These are phyloP conservation scores for Ziziphus jujuba DNA, from an alignment of 306 rosid species.

Conservation along the genomic window DNA sequence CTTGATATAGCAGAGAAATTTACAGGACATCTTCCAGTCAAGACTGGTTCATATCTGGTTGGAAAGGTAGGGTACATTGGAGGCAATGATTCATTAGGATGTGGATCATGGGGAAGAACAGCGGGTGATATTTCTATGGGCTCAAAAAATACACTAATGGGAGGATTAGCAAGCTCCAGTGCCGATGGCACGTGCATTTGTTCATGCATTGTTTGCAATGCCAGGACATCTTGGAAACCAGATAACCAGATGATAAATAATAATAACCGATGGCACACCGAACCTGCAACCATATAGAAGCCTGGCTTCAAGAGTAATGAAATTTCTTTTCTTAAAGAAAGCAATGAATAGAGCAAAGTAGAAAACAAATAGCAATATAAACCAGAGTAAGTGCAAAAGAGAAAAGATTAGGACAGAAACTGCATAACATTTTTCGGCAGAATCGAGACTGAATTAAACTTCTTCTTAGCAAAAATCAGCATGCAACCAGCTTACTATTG, in stretches of 20 bases:
- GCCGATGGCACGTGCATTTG: slow-evolving; percentile 36
- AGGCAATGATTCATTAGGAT: slow-evolving; percentile 60
- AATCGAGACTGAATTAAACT: not conserved
- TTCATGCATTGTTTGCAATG: slow-evolving; percentile 44
- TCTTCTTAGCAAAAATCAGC: not conserved
- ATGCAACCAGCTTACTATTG: not conserved
- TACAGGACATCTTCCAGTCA: slow-evolving; percentile 88
- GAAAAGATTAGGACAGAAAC: no score
- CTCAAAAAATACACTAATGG: slow-evolving; percentile 65
- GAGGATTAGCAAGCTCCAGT: slow-evolving; percentile 64
- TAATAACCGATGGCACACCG: slow-evolving; percentile 57
- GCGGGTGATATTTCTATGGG: slow-evolving; percentile 96
- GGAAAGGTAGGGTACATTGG: slow-evolving; percentile 94
- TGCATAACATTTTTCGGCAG: not conserved
- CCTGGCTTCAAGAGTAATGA: slow-evolving; percentile 26
- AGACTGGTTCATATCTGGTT: slow-evolving; percentile 72
- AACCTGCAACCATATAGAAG: slow-evolving; percentile 59
- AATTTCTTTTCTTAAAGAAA: slow-evolving; percentile 1
- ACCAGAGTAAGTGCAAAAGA: not conserved
- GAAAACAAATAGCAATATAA: not conserved
- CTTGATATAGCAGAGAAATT: slow-evolving; percentile 72
- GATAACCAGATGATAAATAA: slow-evolving; percentile 66
- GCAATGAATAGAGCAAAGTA: not conserved
- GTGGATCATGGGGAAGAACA: slow-evolving; percentile 74
- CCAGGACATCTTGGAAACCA: slow-evolving; percentile 56